Evolutionary conservation across 140 eudicot species (phyloP).

Genomic region (Ambrosia hybrid): DNA sequence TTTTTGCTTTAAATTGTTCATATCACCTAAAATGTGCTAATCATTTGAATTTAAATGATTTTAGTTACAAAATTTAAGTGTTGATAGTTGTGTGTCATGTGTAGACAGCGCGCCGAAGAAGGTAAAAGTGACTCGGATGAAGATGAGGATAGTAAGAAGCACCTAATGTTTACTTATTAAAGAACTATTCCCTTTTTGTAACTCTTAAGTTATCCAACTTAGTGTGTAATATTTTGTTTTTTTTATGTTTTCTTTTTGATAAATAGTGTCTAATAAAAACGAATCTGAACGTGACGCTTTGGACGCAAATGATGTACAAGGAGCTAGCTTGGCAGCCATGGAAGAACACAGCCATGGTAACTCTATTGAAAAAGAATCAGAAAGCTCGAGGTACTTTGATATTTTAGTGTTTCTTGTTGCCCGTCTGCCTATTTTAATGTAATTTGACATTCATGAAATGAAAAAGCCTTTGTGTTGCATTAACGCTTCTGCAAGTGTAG

Average conservation of each 20-base stretch:
- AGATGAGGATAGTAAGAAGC: constrained; percentile 49
- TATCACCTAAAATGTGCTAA: constrained; percentile 1
- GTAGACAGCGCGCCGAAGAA: constrained; percentile 69
- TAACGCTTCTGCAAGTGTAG: neutral
- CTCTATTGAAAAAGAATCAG: constrained; percentile 31
- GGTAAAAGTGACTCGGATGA: constrained; percentile 79
- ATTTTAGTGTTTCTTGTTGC: neutral
- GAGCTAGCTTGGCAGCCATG: constrained; percentile 22
- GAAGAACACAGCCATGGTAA: constrained; percentile 34
- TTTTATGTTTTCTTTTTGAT: neutral
- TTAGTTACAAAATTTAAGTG: neutral
- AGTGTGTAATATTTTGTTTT: no score
- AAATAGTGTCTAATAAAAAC: constrained; percentile 43
- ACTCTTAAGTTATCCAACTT: neutral
- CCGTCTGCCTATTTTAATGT: neutral
- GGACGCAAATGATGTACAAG: constrained; percentile 31
- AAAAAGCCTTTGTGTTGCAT: neutral
- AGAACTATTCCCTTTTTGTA: neutral
- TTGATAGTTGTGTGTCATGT: constrained; percentile 2
- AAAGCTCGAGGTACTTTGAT: constrained; percentile 45
- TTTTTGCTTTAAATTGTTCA: neutral
- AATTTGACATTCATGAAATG: neutral
- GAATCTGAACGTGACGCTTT: constrained; percentile 29
- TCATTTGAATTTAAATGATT: neutral
- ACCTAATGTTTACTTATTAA: neutral